A percentile compares a stretch with the other conserved stretches of the same genome.
These are phyloP conservation scores for Phanerochaete sordida DNA, from an alignment of 768 basidiomycete genomes.

Conservation along the genomic window DNA sequence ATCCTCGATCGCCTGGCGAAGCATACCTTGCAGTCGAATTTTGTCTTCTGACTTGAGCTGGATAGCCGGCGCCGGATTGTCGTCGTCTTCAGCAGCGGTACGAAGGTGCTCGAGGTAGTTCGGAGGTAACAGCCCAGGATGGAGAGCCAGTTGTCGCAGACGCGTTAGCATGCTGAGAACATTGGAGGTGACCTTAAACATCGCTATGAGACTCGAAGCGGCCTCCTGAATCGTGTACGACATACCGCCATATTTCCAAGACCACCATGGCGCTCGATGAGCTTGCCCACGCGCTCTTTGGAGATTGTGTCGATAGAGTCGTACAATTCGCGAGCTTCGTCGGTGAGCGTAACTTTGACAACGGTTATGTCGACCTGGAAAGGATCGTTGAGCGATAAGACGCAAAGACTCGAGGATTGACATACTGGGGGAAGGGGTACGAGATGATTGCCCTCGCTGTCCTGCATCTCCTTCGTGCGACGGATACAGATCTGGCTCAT, in stretches of 20 bases:
- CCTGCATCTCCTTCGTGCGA: slow-evolving; percentile 92
- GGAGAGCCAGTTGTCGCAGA: slow-evolving; percentile 76
- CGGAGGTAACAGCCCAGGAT: slow-evolving; percentile 70
- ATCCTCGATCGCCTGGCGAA: slow-evolving; percentile 72
- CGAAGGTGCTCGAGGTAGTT: slow-evolving; percentile 67
- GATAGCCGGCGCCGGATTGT: slow-evolving; percentile 25
- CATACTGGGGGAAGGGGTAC: slow-evolving; percentile 70
- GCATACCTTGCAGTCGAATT: slow-evolving; percentile 48
- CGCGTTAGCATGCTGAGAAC: slow-evolving; percentile 84
- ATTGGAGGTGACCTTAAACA: slow-evolving; percentile 55
- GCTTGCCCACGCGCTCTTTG: slow-evolving; percentile 54
- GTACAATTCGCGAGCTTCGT: slow-evolving; percentile 67
- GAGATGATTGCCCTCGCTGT: slow-evolving; percentile 65
- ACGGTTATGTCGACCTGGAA: slow-evolving; percentile 72
- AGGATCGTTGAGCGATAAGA: neutral
- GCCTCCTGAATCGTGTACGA: neutral
- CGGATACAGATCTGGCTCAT: slow-evolving; percentile 80
- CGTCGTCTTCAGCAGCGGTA: slow-evolving; percentile 30
- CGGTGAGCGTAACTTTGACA: slow-evolving; percentile 62
- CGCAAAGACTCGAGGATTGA: neutral
- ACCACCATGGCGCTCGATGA: slow-evolving; percentile 39
- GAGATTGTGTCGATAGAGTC: slow-evolving; percentile 65
- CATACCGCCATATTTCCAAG: slow-evolving; percentile 37
- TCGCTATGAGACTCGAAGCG: neutral
- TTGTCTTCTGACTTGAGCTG: slow-evolving; percentile 53